These are phyloP conservation scores for Geranium rotundifolium DNA, from an alignment of 345 rosid genomes.

Conservation along the genomic window DNA sequence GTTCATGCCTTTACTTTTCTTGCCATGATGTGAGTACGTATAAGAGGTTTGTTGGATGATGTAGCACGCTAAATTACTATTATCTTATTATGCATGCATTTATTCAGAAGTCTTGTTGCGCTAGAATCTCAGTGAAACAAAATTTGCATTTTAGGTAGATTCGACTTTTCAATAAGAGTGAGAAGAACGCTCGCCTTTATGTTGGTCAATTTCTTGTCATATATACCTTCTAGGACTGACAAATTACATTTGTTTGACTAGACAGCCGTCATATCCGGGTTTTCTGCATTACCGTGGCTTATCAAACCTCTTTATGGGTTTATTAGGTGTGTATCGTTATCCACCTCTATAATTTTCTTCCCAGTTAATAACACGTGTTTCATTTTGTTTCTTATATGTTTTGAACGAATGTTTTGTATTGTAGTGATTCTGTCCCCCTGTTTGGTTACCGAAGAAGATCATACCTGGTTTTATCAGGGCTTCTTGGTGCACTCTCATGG, in stretches of 20 bases:
- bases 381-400: constrained; percentile 3
- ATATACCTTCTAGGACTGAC: constrained; percentile 31
- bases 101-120: not conserved
- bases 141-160: not conserved
- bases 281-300: constrained; percentile 95
- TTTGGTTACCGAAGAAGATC: constrained; percentile 98
- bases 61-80: not conserved
- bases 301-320: constrained; percentile 89
- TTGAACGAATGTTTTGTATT: constrained; percentile 15
- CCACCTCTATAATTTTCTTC: not conserved
- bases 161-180: not conserved
- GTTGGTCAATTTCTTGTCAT: not conserved
- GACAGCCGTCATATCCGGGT: constrained; percentile 95
- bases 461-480: constrained; percentile 84
- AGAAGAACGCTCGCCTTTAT: not conserved
- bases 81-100: not conserved
- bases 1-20: not conserved
- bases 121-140: not conserved
- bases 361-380: not conserved
- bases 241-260: constrained; percentile 39
- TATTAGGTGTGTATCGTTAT: constrained; percentile 46
- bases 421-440: constrained; percentile 82
- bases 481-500: constrained; percentile 96
- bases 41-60: not conserved
- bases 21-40: not conserved